Evolutionary conservation across 2,329 filamentous ascomycete genomes (phyloP).

Genomic region (Diaporthe citri): DNA sequence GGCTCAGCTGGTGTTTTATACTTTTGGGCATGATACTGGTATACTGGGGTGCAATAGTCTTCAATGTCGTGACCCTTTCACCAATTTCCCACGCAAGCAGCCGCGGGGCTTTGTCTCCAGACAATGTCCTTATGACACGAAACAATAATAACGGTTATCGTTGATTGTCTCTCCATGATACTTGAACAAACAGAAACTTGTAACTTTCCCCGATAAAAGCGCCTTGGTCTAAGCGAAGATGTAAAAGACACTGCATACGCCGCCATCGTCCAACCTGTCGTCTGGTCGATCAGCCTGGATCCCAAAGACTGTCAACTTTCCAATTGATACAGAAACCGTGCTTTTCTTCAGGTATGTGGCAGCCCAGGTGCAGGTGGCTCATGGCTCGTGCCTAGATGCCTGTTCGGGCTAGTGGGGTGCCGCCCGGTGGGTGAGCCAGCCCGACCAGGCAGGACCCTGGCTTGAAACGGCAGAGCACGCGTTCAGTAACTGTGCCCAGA

Average conservation of each 20-base stretch:
- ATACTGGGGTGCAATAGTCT: background rate
- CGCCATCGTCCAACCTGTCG: too few species aligned
- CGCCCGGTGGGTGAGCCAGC: background rate
- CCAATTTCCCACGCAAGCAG: background rate
- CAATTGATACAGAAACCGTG: too few species aligned
- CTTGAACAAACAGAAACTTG: background rate
- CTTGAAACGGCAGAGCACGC: background rate
- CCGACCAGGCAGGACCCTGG: constrained; percentile 9
- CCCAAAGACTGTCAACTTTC: too few species aligned
- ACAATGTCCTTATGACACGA: background rate
- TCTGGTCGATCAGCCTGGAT: too few species aligned
- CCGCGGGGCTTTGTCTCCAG: background rate
- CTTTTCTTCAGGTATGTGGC: too few species aligned
- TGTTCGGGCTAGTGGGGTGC: constrained; percentile 4
- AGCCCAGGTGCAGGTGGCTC: too few species aligned
- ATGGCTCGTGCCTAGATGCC: background rate
- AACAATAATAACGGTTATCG: background rate
- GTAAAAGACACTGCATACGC: too few species aligned
- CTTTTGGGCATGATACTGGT: background rate
- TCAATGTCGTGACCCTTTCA: background rate
- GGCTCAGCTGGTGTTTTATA: background rate
- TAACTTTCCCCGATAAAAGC: background rate
- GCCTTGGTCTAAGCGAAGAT: background rate
- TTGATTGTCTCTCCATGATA: background rate
- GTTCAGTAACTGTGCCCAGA: background rate